A percentile compares a stretch with the other conserved stretches of the same genome.
These are phyloP conservation scores for Digitaria exilis DNA, from an alignment of 202 grass and related monocot genomes.

Conservation along the genomic window DNA sequence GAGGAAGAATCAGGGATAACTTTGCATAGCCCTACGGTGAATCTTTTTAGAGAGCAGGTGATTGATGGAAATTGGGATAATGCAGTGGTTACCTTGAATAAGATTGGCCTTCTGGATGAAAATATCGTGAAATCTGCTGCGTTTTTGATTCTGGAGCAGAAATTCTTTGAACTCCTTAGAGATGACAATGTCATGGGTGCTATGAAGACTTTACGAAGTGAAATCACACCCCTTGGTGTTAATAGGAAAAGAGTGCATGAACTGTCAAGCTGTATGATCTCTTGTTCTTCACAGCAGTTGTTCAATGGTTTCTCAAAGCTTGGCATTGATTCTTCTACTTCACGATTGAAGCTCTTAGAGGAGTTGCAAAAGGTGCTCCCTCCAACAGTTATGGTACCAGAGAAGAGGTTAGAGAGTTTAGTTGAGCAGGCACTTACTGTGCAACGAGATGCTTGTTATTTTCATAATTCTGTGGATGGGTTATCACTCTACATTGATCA, in stretches of 20 bases:
- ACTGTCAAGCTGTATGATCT: constrained; percentile 65
- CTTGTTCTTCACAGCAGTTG: constrained; percentile 52
- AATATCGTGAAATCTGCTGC: constrained; percentile 65
- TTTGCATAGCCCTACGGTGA: constrained; percentile 63
- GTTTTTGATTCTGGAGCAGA: constrained; percentile 90
- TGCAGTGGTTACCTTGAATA: constrained; percentile 73
- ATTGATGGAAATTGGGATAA: constrained; percentile 84
- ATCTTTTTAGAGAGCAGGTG: constrained; percentile 88
- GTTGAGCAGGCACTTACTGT: constrained; percentile 87
- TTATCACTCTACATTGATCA: constrained; percentile 90
- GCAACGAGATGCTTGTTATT: constrained; percentile 83
- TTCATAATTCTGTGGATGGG: constrained; percentile 84
- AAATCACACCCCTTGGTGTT: constrained; percentile 83
- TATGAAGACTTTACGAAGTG: constrained; percentile 70
- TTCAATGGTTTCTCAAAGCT: constrained; percentile 65
- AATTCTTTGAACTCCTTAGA: constrained; percentile 85
- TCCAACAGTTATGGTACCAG: constrained; percentile 79
- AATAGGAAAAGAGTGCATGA: constrained; percentile 81
- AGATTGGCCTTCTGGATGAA: constrained; percentile 74
- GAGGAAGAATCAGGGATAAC: constrained; percentile 98
- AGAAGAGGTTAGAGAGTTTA: constrained; percentile 86
- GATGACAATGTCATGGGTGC: constrained; percentile 69
- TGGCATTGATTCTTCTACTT: constrained; percentile 53
- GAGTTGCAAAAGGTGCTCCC: constrained; percentile 90
- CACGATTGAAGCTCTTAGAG: constrained; percentile 75